Percentiles rank a stretch among this genome's conserved stretches.
Evolutionary conservation across 2,329 filamentous ascomycete genomes (phyloP).

Genomic region (Alternaria brassicicola): DNA sequence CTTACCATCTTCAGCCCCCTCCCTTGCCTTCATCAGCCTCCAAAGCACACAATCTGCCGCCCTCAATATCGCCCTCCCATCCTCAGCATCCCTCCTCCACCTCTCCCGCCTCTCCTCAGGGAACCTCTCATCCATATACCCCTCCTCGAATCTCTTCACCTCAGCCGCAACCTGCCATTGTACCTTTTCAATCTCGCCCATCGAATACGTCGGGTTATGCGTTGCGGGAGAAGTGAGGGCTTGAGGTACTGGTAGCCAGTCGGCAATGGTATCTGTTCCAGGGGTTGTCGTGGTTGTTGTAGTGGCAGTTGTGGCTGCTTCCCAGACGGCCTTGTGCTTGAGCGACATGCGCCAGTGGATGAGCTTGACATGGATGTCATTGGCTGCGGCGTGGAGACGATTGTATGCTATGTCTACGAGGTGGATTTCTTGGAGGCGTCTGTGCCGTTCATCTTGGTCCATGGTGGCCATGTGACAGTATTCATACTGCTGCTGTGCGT

Average conservation of each 20-base stretch:
- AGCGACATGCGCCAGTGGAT: conserved; percentile 24
- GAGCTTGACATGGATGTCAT: conserved; percentile 25
- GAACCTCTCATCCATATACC: conserved; percentile 5
- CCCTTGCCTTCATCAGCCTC: conserved; percentile 13
- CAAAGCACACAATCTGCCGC: conserved; percentile 25
- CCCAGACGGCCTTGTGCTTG: conserved; percentile 25
- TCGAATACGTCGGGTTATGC: conserved; percentile 25
- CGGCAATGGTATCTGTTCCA: not conserved
- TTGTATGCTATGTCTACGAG: conserved; percentile 26
- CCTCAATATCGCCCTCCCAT: conserved; percentile 27
- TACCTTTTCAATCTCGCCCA: conserved; percentile 28
- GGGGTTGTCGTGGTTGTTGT: not conserved
- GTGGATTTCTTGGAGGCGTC: conserved; percentile 27
- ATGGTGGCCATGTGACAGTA: conserved; percentile 23
- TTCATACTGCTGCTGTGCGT: conserved; percentile 27
- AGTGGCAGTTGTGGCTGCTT: not conserved
- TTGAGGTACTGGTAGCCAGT: conserved; percentile 22
- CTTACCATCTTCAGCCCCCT: not conserved
- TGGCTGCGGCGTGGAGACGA: conserved; percentile 22
- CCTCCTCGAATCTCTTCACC: conserved; percentile 27
- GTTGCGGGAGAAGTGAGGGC: conserved; percentile 2
- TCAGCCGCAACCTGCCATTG: conserved; percentile 22
- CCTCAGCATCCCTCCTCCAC: conserved; percentile 29
- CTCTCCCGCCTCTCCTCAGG: conserved; percentile 20
- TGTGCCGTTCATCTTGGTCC: conserved; percentile 24